These are phyloP conservation scores for Microbotryum lychnidis-dioicae DNA, from an alignment of 1,284 basidiomycete species.

Conservation along the genomic window DNA sequence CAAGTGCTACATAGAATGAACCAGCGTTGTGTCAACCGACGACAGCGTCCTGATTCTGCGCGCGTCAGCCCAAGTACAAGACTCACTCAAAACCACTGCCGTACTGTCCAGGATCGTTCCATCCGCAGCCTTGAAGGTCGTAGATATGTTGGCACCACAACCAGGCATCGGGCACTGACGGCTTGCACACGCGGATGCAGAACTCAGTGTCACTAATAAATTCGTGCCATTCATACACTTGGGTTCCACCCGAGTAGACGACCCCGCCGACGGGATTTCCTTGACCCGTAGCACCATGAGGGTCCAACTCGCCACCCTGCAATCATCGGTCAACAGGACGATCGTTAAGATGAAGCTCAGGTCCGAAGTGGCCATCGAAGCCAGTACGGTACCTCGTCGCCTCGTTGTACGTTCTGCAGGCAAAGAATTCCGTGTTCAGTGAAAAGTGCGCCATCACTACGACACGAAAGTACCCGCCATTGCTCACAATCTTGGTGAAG, in stretches of 20 bases:
- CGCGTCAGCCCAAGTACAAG: slow-evolving; percentile 31
- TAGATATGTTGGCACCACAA: slow-evolving; percentile 28
- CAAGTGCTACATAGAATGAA: background rate
- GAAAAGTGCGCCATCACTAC: too few species aligned
- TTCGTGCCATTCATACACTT: too few species aligned
- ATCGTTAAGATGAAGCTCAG: too few species aligned
- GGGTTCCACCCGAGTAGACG: background rate
- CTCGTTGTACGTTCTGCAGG: too few species aligned
- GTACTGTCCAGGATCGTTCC: slow-evolving; percentile 34
- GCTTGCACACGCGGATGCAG: slow-evolving; percentile 14
- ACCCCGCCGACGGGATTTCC: slow-evolving; percentile 21
- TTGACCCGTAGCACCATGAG: slow-evolving; percentile 16
- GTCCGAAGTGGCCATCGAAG: too few species aligned
- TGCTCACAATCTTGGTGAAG: slow-evolving; percentile 36
- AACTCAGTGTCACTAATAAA: slow-evolving; percentile 21
- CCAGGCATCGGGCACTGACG: slow-evolving; percentile 14
- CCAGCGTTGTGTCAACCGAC: too few species aligned
- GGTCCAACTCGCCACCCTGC: slow-evolving; percentile 39
- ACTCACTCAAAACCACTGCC: slow-evolving; percentile 31
- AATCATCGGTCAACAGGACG: slow-evolving; percentile 36
- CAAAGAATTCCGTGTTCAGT: too few species aligned
- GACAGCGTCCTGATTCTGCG: too few species aligned
- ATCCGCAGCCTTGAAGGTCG: slow-evolving; percentile 26
- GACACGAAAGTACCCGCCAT: too few species aligned
- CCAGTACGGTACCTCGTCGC: too few species aligned